Percentiles rank a stretch among this genome's conserved stretches.
phyloP scores from a whole-genome alignment of 2,329 filamentous ascomycete species.

The Apiospora hydei region DNA sequence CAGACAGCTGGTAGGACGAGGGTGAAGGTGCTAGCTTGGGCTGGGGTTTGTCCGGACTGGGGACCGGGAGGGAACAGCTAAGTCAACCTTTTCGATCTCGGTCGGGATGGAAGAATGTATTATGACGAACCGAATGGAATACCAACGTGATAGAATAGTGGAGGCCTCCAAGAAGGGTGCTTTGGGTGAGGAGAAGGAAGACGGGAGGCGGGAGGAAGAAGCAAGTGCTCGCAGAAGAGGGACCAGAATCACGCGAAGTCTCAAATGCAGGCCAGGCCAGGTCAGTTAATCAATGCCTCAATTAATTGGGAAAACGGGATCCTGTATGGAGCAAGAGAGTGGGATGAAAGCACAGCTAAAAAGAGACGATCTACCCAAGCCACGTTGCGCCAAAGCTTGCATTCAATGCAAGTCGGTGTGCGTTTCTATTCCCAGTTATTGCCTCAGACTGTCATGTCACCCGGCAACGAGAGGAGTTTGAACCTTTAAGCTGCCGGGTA shows the following conservation, averaged over 20 bases:
- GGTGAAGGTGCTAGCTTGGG: conserved; percentile 3
- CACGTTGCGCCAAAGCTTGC: conserved; percentile 13
- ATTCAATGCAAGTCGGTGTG: conserved; percentile 21
- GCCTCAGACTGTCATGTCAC: conserved; percentile 12
- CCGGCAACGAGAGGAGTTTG: conserved; percentile 14
- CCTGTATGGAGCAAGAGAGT: not conserved
- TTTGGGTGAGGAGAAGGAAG: not conserved
- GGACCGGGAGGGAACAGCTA: not conserved
- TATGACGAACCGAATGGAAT: not conserved
- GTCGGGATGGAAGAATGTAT: not conserved
- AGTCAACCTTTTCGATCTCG: not conserved
- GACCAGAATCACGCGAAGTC: conserved; percentile 13
- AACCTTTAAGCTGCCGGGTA: not conserved
- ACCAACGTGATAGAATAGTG: conserved; percentile 5
- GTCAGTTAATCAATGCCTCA: conserved; percentile 1
- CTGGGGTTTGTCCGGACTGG: not conserved
- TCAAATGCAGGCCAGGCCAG: conserved; percentile 16
- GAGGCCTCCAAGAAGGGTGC: conserved; percentile 3
- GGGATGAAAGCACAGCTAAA: conserved; percentile 14
- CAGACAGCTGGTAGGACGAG: not conserved
- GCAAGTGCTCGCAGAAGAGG: conserved; percentile 13
- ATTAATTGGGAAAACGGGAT: not conserved
- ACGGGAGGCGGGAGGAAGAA: not conserved
- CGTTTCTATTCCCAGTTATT: conserved; percentile 20
- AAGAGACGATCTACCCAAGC: conserved; percentile 19